Percentiles rank a stretch among this genome's conserved stretches.
Evolutionary conservation across 2,329 filamentous ascomycete species (phyloP).

Genomic region (Stagonosporopsis tanaceti): DNA sequence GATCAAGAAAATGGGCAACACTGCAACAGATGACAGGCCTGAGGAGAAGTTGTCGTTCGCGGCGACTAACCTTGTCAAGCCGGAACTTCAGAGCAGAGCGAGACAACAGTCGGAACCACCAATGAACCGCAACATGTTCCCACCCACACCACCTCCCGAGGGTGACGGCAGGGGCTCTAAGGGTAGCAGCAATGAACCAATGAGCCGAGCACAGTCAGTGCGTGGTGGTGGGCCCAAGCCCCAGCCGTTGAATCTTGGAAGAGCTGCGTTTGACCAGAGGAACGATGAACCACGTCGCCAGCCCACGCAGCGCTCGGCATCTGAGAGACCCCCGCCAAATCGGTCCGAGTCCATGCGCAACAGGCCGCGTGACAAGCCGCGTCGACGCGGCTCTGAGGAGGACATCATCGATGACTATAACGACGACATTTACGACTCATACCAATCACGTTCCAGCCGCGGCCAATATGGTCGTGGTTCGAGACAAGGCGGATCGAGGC

Average conservation of each 20-base stretch:
- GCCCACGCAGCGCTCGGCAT: constrained; percentile 52
- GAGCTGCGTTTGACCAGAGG: constrained; percentile 57
- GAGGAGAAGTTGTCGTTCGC: constrained; percentile 88
- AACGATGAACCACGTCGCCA: constrained; percentile 45
- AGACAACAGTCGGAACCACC: constrained; percentile 88
- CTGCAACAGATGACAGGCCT: constrained; percentile 79
- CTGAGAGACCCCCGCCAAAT: constrained; percentile 53
- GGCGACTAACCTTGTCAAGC: constrained; percentile 90
- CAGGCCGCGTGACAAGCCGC: constrained; percentile 36
- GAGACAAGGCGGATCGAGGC: constrained; percentile 43
- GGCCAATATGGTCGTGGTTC: constrained; percentile 39
- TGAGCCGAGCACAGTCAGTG: constrained; percentile 59
- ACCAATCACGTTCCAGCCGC: constrained; percentile 52
- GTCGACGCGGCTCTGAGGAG: constrained; percentile 53
- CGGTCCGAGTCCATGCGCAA: constrained; percentile 47
- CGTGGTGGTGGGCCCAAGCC: constrained; percentile 58
- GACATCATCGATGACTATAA: constrained; percentile 66
- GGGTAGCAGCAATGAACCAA: constrained; percentile 45
- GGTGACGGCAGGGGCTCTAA: constrained; percentile 66
- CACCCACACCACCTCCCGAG: constrained; percentile 97
- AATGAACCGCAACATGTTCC: constrained; percentile 81
- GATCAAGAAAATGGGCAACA: constrained; percentile 70
- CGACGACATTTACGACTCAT: constrained; percentile 71
- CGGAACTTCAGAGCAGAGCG: constrained; percentile 75
- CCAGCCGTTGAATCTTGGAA: constrained; percentile 57